phyloP scores from a whole-genome alignment of 2,329 filamentous ascomycete genomes.

The Scytalidium sp. region DNA sequence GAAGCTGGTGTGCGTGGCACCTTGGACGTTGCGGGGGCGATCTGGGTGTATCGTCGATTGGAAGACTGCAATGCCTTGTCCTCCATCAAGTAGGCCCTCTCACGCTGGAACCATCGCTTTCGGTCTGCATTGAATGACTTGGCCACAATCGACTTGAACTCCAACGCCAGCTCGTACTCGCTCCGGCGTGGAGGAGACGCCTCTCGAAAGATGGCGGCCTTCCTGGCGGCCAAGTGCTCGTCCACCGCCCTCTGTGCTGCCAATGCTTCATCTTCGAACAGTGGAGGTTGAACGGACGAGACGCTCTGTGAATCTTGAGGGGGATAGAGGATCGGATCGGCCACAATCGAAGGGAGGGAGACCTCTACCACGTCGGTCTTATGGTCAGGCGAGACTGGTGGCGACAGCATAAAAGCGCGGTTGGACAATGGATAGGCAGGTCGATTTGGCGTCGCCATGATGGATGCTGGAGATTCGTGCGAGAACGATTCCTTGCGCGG shows the following conservation, averaged over 20 bases:
- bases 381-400: constrained; percentile 54
- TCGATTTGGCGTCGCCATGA: constrained; percentile 1
- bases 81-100: constrained; percentile 23
- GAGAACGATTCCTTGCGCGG: constrained; percentile 50
- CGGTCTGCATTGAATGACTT: constrained; percentile 22
- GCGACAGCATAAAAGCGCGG: constrained; percentile 41
- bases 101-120: constrained; percentile 21
- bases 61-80: constrained; percentile 17
- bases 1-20: constrained; percentile 1
- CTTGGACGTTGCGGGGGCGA: constrained; percentile 18
- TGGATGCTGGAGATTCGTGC: constrained; percentile 23
- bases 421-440: neutral
- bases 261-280: constrained; percentile 46
- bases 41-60: constrained; percentile 17
- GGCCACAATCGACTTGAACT: constrained; percentile 51
- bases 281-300: constrained; percentile 43
- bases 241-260: constrained; percentile 44
- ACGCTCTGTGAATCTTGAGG: constrained; percentile 29
- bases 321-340: constrained; percentile 59
- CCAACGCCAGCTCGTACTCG: constrained; percentile 52
- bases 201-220: constrained; percentile 33
- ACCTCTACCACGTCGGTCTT: constrained; percentile 9
- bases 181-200: constrained; percentile 46
- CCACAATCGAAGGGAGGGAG: constrained; percentile 21
- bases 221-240: constrained; percentile 30